These are phyloP conservation scores for Termitomyces sp. DNA, from an alignment of 768 basidiomycete genomes.

Conservation along the genomic window DNA sequence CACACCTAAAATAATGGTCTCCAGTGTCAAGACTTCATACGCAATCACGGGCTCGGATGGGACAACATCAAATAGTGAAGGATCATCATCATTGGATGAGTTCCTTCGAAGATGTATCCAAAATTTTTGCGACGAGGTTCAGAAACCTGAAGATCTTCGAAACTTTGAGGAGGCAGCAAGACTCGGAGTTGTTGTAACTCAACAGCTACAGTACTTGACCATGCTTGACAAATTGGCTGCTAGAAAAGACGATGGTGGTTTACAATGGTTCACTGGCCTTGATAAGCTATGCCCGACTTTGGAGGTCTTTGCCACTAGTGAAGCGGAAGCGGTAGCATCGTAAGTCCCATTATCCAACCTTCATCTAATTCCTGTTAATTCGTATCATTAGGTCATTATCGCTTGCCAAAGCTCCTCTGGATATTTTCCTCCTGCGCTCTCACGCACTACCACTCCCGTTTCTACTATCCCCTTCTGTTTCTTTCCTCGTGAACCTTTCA, in stretches of 20 bases:
- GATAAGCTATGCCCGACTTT: slow-evolving; percentile 49
- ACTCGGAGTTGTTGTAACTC: slow-evolving; percentile 43
- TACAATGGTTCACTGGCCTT: slow-evolving; percentile 73
- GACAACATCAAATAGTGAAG: slow-evolving; percentile 37
- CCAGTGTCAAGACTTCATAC: slow-evolving; percentile 70
- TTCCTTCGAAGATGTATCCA: slow-evolving; percentile 56
- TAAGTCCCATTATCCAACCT: slow-evolving; percentile 26
- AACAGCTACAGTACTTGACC: slow-evolving; percentile 66
- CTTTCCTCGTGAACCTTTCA: slow-evolving; percentile 70
- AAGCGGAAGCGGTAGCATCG: slow-evolving; percentile 52
- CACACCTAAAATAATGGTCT: slow-evolving; percentile 39
- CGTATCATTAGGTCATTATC: slow-evolving; percentile 32
- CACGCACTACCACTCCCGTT: slow-evolving; percentile 74
- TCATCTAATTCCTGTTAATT: not conserved
- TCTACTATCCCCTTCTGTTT: slow-evolving; percentile 60
- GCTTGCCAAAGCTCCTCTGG: slow-evolving; percentile 49
- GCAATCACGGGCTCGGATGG: slow-evolving; percentile 47
- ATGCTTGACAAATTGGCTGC: slow-evolving; percentile 66
- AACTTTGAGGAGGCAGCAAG: slow-evolving; percentile 50
- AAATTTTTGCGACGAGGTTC: slow-evolving; percentile 57
- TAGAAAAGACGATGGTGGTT: slow-evolving; percentile 55
- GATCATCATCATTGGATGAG: slow-evolving; percentile 56
- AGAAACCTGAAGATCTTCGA: slow-evolving; percentile 45
- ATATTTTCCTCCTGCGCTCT: slow-evolving; percentile 63
- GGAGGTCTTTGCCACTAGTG: slow-evolving; percentile 46